Evolutionary conservation across 1,139 yeast species (phyloP), one percentile per base, ranked within the genome.

Genomic region (Blastobotrys raffinosifermentans): DNA sequence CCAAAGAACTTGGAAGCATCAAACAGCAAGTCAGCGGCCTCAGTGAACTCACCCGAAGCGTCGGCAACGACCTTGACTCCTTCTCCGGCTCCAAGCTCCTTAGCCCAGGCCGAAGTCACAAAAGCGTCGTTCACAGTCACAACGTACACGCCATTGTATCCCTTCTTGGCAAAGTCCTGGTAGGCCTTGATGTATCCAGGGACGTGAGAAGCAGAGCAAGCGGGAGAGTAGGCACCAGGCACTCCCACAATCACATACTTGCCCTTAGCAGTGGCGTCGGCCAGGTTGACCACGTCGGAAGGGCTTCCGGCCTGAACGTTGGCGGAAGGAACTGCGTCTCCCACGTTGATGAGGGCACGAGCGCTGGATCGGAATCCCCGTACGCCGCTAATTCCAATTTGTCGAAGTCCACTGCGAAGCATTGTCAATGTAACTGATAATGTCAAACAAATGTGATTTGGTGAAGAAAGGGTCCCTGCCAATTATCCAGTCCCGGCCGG

Each of bases 201-300:
- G 35, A 86, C 73, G 55, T 84, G 94, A 21, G 73, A 61, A 15
- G 80, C 75, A 21, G 89, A 71, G 60, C 96, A 86, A 1, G 86
- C 93, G 31, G 94, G 89, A 2, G 94, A 80, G 56, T 80, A 86
- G 0, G 96, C 95, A 15, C 95, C 96, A 31, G 96, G 96, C 30
- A 86, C 85, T 37, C 94, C 94, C 34, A 86, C 72, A 38, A 86
- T 63, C 27, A 86, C 57, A 29, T 76, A 65, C 56, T 77, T 80
- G 31, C 80, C 77, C 53, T 53, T 21, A 14, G 64, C 60, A 23
- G 76, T 67, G 50, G 75, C 77, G 31, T 73, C 70, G 13, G 81
- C 73, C 40, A 84, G 65, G 54, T 78, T 70, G 46, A 82, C 70
- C 16, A 63, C 60, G 53, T 78, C 76, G 26, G 83, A 82, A 34